A percentile compares a stretch with the other conserved stretches of the same genome.
These are phyloP conservation scores for Albizia julibrissin DNA, from an alignment of 306 rosid genomes.

Conservation along the genomic window DNA sequence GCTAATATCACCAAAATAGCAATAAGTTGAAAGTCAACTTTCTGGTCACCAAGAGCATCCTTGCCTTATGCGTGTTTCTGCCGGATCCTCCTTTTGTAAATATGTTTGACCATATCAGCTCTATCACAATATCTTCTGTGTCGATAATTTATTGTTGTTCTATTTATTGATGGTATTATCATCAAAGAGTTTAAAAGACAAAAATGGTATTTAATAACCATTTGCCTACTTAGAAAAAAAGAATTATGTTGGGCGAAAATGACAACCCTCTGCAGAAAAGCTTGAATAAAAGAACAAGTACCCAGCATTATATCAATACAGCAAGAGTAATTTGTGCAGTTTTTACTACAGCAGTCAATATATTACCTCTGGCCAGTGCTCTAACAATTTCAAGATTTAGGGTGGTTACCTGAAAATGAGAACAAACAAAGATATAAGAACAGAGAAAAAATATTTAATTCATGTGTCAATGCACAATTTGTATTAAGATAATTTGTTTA, in stretches of 20 bases:
- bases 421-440: conserved; percentile 33
- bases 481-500: conserved; percentile 7
- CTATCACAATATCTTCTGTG: background rate
- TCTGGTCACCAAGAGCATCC: no score
- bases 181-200: conserved; percentile 1
- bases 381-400: conserved; percentile 93
- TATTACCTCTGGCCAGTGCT: conserved; percentile 86
- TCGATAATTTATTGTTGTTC: conserved; percentile 1
- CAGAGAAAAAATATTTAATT: conserved; percentile 17
- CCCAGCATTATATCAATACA: background rate
- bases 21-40: no score
- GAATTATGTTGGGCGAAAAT: background rate
- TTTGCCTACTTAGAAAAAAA: background rate
- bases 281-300: conserved; percentile 31
- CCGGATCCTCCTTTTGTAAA: no score
- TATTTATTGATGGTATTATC: background rate
- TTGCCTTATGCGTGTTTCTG: no score
- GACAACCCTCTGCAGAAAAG: background rate
- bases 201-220: background rate
- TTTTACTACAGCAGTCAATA: conserved; percentile 20
- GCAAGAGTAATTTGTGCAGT: background rate
- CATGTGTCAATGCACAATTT: background rate
- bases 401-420: conserved; percentile 74
- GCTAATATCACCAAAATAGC: no score
- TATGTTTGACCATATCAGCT: no score